phyloP scores from a whole-genome alignment of 2,329 filamentous ascomycete species.

The Teratosphaeria zuluensis region DNA sequence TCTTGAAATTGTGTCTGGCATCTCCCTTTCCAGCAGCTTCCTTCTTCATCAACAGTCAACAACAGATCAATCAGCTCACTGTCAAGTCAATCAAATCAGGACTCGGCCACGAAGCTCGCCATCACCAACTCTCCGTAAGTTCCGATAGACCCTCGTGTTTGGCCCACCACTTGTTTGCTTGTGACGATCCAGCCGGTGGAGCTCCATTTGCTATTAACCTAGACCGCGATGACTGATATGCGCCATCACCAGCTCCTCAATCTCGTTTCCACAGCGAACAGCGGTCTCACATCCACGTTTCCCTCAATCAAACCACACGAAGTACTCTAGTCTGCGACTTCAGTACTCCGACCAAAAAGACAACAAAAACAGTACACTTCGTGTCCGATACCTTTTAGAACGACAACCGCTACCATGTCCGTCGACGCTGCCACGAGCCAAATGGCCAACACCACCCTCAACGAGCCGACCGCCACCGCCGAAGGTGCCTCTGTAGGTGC shows the following conservation, averaged over 20 bases:
- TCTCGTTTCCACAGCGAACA: constrained; percentile 31
- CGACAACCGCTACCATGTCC: constrained; percentile 63
- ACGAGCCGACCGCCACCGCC: constrained; percentile 46
- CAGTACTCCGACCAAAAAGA: constrained; percentile 7
- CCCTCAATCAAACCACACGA: constrained; percentile 30
- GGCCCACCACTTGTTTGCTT: not conserved
- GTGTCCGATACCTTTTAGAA: constrained; percentile 45
- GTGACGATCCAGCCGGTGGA: constrained; percentile 1
- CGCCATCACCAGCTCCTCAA: constrained; percentile 35
- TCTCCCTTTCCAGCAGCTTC: constrained; percentile 10
- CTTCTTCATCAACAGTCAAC: constrained; percentile 18
- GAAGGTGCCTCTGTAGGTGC: constrained; percentile 43
- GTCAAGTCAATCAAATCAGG: constrained; percentile 12
- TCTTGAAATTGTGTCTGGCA: constrained; percentile 1
- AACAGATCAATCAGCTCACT: constrained; percentile 9
- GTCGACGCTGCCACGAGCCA: constrained; percentile 69
- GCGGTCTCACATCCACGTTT: constrained; percentile 20
- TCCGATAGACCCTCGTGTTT: not conserved
- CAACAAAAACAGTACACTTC: constrained; percentile 27
- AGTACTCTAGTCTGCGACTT: constrained; percentile 17
- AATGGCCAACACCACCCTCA: constrained; percentile 56
- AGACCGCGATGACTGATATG: not conserved
- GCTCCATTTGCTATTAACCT: not conserved
- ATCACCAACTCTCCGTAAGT: constrained; percentile 34
- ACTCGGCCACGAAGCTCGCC: constrained; percentile 41